Evolutionary conservation across 306 rosid species (phyloP), one percentile per base, ranked within the genome.

Genomic region (Pueraria montana): DNA sequence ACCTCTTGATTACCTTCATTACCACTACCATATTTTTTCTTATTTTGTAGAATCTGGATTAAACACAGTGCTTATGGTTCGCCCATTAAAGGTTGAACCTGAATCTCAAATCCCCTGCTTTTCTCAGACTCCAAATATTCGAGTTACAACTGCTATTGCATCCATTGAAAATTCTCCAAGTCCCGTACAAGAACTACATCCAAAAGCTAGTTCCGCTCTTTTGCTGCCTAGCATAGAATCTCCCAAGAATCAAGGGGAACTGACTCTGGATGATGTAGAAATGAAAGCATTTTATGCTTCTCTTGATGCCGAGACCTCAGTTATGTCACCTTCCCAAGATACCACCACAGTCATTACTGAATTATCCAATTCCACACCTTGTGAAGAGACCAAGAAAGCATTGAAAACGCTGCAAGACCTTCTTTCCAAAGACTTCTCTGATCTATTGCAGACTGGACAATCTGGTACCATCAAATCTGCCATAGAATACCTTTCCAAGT

Each of bases 281-380:
- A 87, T 87, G 88, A 84, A 80, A 74, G 88, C 80, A 43, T 87
- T 87, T 85, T 87, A 87, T 64, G 90, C 85, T 62, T 85, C 90
- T 49, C 88, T 87, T 11, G 90, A 87, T 20, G 85, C 84, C 0
- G 86, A 87, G 75, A 62, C 70, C 83, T 69, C 88, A 5, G 79
- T 59, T 61, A 52, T 68, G 53, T 82, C 88, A 12, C 73, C 86
- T 59, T 36, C 86, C 46, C 55, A 69, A 78, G 82, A 81, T n/a
- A n/a, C n/a, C 61, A 49, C 36, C 30, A 4, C 77, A 13, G 80
- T 42, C 63, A 26, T 17, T 67, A 36, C 50, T 17, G 87, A 82
- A 53, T 62, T 32, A 63, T 77, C 75, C 46, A 82, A 80, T 61
- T 26, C 76, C 16, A 48, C 61, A 0, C 85, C 87, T 0, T 75